Percentiles rank a stretch among this genome's conserved stretches.
These are phyloP conservation scores for Clavispora phyllophila DNA, from an alignment of 805 yeast genomes.

Conservation along the genomic window DNA sequence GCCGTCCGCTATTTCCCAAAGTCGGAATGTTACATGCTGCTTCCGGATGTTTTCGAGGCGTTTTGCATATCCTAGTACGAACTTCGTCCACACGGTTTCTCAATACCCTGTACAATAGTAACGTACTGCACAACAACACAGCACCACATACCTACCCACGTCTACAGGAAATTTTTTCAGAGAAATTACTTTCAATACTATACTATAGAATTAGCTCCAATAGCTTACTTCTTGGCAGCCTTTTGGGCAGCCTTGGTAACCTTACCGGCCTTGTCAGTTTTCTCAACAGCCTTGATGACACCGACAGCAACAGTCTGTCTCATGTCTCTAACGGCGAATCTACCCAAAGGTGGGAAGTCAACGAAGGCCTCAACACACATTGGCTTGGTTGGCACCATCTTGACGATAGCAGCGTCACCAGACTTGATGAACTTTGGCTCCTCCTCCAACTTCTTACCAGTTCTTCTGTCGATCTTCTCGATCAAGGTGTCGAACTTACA, in stretches of 20 bases:
- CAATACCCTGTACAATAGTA: too few relatives aligned
- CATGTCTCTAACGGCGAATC: conserved; percentile 90
- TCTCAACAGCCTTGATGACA: conserved; percentile 74
- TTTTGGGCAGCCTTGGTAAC: conserved; percentile 16
- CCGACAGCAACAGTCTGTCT: conserved; percentile 99
- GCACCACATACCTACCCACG: too few relatives aligned
- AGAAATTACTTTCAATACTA: conserved; percentile 4
- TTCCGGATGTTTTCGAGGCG: too few relatives aligned
- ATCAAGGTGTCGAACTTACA: too few relatives aligned
- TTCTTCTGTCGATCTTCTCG: too few relatives aligned
- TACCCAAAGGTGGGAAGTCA: conserved; percentile 43
- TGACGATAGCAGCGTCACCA: conserved; percentile 37
- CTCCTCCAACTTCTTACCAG: conserved; percentile 30
- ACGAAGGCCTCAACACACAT: conserved; percentile 42
- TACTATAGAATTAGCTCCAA: conserved; percentile 1
- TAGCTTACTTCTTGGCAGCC: conserved; percentile 17
- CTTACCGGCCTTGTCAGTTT: conserved; percentile 15
- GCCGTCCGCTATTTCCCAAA: too few relatives aligned
- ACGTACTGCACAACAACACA: too few relatives aligned
- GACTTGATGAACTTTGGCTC: conserved; percentile 33
- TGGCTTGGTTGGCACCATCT: conserved; percentile 41
- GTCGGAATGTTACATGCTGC: too few relatives aligned
- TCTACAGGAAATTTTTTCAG: too few relatives aligned
- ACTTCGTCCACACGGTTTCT: too few relatives aligned
- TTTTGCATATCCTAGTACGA: too few relatives aligned